These are phyloP conservation scores for Lentinula novae-zelandiae DNA, from an alignment of 1,284 basidiomycete genomes.

Conservation along the genomic window DNA sequence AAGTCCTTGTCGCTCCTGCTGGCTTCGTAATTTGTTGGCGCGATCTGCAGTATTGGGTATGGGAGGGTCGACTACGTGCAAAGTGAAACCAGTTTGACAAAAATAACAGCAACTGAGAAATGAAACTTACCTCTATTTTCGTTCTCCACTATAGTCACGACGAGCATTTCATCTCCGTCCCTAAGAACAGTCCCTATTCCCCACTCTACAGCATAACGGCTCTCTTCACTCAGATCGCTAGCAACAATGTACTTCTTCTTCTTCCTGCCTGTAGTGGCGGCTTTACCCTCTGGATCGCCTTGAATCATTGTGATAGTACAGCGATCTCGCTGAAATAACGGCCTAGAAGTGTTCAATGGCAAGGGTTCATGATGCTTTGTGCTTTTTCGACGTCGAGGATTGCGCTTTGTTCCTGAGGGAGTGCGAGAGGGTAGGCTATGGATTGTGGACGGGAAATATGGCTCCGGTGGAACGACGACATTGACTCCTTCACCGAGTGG, in stretches of 20 bases:
- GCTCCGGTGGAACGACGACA: conserved; percentile 77
- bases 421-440: conserved; percentile 41
- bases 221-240: conserved; percentile 92
- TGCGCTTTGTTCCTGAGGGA: conserved; percentile 35
- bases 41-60: conserved; percentile 70
- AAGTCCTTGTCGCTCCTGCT: conserved; percentile 91
- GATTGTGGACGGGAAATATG: conserved; percentile 67
- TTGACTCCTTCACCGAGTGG: conserved; percentile 88
- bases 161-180: conserved; percentile 91
- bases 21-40: conserved; percentile 72
- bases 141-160: conserved; percentile 91
- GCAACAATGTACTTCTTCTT: conserved; percentile 82
- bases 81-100: not conserved
- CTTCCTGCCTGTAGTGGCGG: conserved; percentile 47
- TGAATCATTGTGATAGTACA: conserved; percentile 91
- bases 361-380: conserved; percentile 58
- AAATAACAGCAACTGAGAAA: not conserved
- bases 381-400: conserved; percentile 56
- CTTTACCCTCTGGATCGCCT: conserved; percentile 64
- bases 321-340: conserved; percentile 86
- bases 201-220: conserved; percentile 91
- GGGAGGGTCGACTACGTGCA: conserved; percentile 68
- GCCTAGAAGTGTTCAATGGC: conserved; percentile 65
- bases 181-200: conserved; percentile 94
- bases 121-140: conserved; percentile 76